Percentiles rank a stretch among this genome's conserved stretches.
Conservation (phyloP, 805 yeast species). For the Cyberlindnera euphorbiiphila region DNA sequence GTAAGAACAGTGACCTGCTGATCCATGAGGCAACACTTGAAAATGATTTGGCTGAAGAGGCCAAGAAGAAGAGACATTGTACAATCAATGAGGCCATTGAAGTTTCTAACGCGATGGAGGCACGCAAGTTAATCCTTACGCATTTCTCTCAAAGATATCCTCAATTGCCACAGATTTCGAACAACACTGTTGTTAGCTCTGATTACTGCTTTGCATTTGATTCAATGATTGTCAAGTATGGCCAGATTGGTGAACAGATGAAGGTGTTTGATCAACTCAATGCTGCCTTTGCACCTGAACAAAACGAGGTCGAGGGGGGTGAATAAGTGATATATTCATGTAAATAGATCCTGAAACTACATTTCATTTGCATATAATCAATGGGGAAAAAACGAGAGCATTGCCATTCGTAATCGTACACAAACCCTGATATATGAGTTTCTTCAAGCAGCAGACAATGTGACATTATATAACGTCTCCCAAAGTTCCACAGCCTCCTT, state of each 20-base stretch:
- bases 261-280: constrained; percentile 28
- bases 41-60: constrained; percentile 72
- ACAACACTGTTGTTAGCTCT: constrained; percentile 27
- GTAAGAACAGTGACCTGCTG: constrained; percentile 62
- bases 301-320: constrained; percentile 21
- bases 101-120: constrained; percentile 68
- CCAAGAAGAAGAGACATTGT: constrained; percentile 76
- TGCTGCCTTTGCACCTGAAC: constrained; percentile 30
- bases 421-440: not conserved
- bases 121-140: constrained; percentile 68
- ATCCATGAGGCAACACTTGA: constrained; percentile 95
- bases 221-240: constrained; percentile 50
- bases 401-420: constrained; percentile 4
- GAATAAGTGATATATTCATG: constrained; percentile 1
- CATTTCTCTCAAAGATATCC: constrained; percentile 93
- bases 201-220: constrained; percentile 59
- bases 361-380: not conserved
- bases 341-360: not conserved
- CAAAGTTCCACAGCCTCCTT: constrained; percentile 87
- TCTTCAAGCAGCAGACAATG: constrained; percentile 20
- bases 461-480: constrained; percentile 79
- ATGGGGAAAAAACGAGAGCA: constrained; percentile 1
- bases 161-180: constrained; percentile 41
- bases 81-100: constrained; percentile 84
- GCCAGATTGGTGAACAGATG: constrained; percentile 39